Conservation (phyloP, 2,329 filamentous ascomycete species). For the Diaporthe capsici region DNA sequence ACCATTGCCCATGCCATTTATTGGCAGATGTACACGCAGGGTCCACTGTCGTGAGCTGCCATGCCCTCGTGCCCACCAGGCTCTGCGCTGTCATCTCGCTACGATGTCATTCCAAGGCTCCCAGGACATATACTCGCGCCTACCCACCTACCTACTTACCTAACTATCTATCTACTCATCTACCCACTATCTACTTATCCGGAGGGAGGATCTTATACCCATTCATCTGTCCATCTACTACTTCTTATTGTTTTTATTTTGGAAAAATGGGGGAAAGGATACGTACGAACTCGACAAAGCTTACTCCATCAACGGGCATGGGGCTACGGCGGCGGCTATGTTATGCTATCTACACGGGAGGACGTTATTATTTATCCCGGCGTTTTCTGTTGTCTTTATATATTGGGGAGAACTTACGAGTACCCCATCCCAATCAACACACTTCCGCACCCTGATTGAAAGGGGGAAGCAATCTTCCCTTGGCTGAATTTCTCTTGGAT, state of each 20-base stretch:
- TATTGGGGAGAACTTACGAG: conserved; percentile 14
- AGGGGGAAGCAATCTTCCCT: background rate
- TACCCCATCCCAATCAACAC: background rate
- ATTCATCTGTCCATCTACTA: conserved; percentile 30
- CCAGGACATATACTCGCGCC: background rate
- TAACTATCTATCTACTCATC: background rate
- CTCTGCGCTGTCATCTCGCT: background rate
- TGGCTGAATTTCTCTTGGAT: background rate
- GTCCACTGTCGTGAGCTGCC: background rate
- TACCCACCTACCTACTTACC: background rate
- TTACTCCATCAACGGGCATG: background rate
- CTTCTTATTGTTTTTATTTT: conserved; percentile 30
- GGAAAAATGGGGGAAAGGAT: conserved; percentile 2
- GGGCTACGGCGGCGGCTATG: conserved; percentile 15
- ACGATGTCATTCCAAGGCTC: background rate
- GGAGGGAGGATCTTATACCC: conserved; percentile 14
- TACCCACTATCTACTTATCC: background rate
- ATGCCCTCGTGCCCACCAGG: background rate
- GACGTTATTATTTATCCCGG: background rate
- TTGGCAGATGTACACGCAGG: background rate
- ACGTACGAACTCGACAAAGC: conserved; percentile 14
- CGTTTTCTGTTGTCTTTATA: conserved; percentile 20
- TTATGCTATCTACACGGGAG: conserved; percentile 21
- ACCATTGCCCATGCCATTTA: too few relatives aligned
- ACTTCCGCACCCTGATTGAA: background rate